Evolutionary conservation across 305 asterid species (phyloP), one percentile per base, ranked within the genome.

Genomic region (Ajuga reptans): DNA sequence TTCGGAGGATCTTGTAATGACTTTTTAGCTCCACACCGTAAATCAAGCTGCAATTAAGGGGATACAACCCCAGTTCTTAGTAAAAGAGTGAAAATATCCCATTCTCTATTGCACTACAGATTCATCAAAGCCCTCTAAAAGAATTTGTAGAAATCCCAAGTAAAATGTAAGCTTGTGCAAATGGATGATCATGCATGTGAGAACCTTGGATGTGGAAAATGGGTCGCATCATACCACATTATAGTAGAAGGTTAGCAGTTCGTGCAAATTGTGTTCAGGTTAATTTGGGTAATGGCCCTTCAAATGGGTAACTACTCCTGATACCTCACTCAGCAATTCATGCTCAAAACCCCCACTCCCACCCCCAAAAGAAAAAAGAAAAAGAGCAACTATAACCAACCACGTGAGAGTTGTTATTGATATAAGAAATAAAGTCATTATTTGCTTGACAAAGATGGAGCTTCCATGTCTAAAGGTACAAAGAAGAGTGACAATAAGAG

Each of bases 1-100:
- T 82, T 89, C 6, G 99, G 98, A 67, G 93, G 95, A 74, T 94
- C 98, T 51, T 85, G 79, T 73, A 94, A 79, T 62, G 98, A 85
- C 74, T 78, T 89, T 82, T 88, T 94, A 67, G 89, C 88, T 79
- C 98, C 99, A 51, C 85, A 75, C 27, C 97, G 97, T 75, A 94
- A 79, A 84, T 94, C 99, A 78, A 94, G 93, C 99, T 94, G 91
- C 70, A 81, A 77, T 41, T 46, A 59, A 57, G 69, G 72, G 24
- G 1, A 21, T 5, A 45, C n/a, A 47, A 16, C 33, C 21, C 11
- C 21, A 9, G 58, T 1, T 17, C 52, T 47, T 45, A 65, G 53
- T 49, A 42, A 11, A 72, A 57, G 51, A 71, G 55, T 24, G 43
- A 54, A 56, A 10, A 75, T 53, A 69, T 4, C 15, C 11, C 43